A percentile compares a stretch with the other conserved stretches of the same genome.
Evolutionary conservation across 1,284 basidiomycete species (phyloP).

Genomic region (Puccinia coronata): DNA sequence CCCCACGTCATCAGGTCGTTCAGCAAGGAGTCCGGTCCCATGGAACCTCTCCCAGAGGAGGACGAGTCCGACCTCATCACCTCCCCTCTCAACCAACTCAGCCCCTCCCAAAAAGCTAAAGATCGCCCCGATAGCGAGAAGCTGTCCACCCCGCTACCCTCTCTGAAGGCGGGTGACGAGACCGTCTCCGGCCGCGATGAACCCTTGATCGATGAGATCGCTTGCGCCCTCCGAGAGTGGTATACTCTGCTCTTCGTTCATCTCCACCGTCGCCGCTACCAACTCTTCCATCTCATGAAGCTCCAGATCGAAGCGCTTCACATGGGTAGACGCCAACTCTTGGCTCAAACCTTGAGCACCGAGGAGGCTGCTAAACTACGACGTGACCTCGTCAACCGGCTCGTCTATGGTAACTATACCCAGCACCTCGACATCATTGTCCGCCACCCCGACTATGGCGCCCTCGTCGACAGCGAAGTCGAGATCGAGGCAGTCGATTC

Average conservation of each 20-base stretch:
- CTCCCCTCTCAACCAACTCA: neutral
- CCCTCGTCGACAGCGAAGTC: conserved; percentile 71
- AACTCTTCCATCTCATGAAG: conserved; percentile 79
- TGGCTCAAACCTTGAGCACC: conserved; percentile 78
- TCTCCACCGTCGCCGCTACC: conserved; percentile 83
- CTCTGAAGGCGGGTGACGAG: conserved; percentile 87
- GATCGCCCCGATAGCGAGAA: conserved; percentile 61
- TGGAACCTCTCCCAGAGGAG: conserved; percentile 72
- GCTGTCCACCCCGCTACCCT: conserved; percentile 85
- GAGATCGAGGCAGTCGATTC: conserved; percentile 65
- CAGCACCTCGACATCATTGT: conserved; percentile 94
- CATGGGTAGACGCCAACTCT: conserved; percentile 80
- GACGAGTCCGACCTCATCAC: conserved; percentile 62
- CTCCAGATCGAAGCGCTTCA: conserved; percentile 90
- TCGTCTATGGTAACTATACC: conserved; percentile 86
- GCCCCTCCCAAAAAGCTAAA: neutral
- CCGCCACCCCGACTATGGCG: conserved; percentile 85
- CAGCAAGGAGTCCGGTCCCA: conserved; percentile 55
- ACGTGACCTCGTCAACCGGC: conserved; percentile 79
- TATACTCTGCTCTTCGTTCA: conserved; percentile 73
- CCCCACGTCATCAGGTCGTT: conserved; percentile 7
- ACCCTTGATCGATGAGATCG: conserved; percentile 94
- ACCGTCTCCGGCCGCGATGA: conserved; percentile 77
- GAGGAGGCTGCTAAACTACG: conserved; percentile 83
- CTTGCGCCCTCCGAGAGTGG: conserved; percentile 82